Conservation (phyloP, 2,329 filamentous ascomycete species). For the Colletotrichum sp. region DNA sequence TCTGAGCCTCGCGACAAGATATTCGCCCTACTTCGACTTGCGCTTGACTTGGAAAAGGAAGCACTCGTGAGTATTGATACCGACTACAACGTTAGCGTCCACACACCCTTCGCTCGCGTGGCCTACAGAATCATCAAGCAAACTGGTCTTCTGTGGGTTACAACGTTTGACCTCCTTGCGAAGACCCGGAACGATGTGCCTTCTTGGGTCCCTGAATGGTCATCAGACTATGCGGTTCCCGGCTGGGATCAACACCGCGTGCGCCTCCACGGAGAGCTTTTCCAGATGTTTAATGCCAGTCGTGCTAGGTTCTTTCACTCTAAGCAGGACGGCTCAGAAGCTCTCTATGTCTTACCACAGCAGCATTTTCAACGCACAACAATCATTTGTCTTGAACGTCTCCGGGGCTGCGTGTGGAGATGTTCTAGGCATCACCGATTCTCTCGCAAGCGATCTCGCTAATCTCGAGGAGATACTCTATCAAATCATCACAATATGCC, state of each 20-base stretch:
- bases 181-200: conserved; percentile 13
- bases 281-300: not conserved
- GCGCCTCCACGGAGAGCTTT: not conserved
- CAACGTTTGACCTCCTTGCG: not conserved
- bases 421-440: not conserved
- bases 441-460: not conserved
- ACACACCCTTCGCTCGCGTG: not conserved
- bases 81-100: not conserved
- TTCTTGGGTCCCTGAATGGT: conserved; percentile 24
- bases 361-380: not conserved
- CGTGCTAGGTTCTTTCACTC: not conserved
- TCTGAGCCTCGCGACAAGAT: conserved; percentile 23
- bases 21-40: conserved; percentile 4
- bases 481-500: not conserved
- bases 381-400: not conserved
- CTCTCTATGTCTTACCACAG: not conserved
- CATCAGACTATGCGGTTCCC: not conserved
- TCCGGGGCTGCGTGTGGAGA: not conserved
- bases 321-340: not conserved
- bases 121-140: not conserved
- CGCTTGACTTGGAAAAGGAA: no score
- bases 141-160: conserved; percentile 6
- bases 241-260: not conserved
- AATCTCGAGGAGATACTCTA: not conserved
- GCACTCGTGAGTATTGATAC: no score